A percentile compares a stretch with the other conserved stretches of the same genome.
Conservation (phyloP, 306 rosid species). For the Vigna angularis region DNA sequence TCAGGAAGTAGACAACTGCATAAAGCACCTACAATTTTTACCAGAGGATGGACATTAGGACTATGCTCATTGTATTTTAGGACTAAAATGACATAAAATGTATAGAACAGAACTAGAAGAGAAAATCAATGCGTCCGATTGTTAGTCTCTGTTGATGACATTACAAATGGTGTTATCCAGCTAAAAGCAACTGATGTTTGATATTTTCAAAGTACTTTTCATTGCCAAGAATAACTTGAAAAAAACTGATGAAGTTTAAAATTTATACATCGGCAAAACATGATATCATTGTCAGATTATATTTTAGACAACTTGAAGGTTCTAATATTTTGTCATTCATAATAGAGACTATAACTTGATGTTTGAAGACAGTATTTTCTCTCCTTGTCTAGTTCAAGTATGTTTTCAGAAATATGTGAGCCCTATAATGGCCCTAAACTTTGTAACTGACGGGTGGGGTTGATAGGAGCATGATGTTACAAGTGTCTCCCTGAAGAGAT, state of each 20-base stretch:
- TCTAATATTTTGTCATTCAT: constrained; percentile 9
- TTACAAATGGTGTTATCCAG: not conserved
- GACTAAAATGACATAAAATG: constrained; percentile 3
- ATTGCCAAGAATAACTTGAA: constrained; percentile 23
- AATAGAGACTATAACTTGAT: not conserved
- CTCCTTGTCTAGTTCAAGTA: constrained; percentile 3
- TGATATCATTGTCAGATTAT: constrained; percentile 9
- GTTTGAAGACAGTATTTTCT: not conserved
- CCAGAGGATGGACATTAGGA: constrained; percentile 25
- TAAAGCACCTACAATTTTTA: constrained; percentile 73
- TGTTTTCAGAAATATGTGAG: constrained; percentile 15
- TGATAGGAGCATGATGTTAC: constrained; percentile 24
- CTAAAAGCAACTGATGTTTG: constrained; percentile 12
- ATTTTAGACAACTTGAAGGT: constrained; percentile 8
- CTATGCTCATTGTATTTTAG: constrained; percentile 27
- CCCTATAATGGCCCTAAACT: constrained; percentile 31
- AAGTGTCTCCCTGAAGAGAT: constrained; percentile 14
- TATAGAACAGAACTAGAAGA: constrained; percentile 22
- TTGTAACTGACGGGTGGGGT: constrained; percentile 3
- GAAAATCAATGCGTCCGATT: not conserved
- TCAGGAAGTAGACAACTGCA: constrained; percentile 98
- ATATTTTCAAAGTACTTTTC: constrained; percentile 12
- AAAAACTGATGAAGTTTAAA: constrained; percentile 15
- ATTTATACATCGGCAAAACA: constrained; percentile 11
- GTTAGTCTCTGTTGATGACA: not conserved